phyloP scores from a whole-genome alignment of 1,284 basidiomycete species.

The Sanghuangporus weigelae region DNA sequence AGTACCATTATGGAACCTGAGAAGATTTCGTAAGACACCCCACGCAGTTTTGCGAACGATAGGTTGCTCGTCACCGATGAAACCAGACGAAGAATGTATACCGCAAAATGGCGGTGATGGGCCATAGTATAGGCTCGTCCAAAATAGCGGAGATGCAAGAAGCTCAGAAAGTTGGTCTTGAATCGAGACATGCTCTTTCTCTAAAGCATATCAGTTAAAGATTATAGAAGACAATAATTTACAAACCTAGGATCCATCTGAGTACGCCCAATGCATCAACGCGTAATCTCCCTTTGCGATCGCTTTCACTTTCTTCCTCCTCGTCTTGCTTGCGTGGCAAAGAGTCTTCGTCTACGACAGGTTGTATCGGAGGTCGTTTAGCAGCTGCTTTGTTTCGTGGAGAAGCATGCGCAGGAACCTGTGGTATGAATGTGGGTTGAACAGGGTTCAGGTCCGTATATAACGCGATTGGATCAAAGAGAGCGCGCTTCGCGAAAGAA shows the following conservation, averaged over 20 bases:
- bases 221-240: constrained; percentile 8
- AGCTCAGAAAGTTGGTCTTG: constrained; percentile 27
- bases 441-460: constrained; percentile 68
- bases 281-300: constrained; percentile 67
- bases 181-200: constrained; percentile 19
- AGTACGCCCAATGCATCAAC: constrained; percentile 69
- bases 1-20: constrained; percentile 41
- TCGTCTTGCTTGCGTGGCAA: constrained; percentile 42
- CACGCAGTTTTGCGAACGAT: constrained; percentile 64
- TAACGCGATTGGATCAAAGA: constrained; percentile 63
- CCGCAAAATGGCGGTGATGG: constrained; percentile 40
- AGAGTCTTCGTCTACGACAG: constrained; percentile 28
- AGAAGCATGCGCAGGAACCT: constrained; percentile 16
- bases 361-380: constrained; percentile 7
- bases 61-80: constrained; percentile 60
- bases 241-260: constrained; percentile 58
- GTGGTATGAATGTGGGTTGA: constrained; percentile 32
- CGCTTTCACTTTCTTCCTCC: constrained; percentile 59
- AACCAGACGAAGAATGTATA: constrained; percentile 30
- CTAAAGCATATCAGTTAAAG: constrained; percentile 7
- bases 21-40: constrained; percentile 41
- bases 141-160: constrained; percentile 49
- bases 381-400: constrained; percentile 31
- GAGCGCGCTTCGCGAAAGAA: constrained; percentile 47
- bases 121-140: constrained; percentile 51